Evolutionary conservation across 176 grass and related monocot genomes (phyloP).

Genomic region (Lolium rigidum): DNA sequence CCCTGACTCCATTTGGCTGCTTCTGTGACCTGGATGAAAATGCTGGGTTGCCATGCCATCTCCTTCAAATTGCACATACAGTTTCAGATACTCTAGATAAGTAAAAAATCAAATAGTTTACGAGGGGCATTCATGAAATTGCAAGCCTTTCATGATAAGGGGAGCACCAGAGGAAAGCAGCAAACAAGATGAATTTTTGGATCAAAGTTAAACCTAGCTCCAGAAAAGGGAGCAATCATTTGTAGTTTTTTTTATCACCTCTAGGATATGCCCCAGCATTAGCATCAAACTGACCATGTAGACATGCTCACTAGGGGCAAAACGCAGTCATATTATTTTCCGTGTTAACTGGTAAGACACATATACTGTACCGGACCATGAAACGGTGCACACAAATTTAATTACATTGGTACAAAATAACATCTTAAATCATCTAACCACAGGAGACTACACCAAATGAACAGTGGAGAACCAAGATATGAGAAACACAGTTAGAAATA

Average conservation of each 20-base stretch:
- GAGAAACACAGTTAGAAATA: constrained; percentile 7
- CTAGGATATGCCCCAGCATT: constrained; percentile 3
- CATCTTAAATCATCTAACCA: constrained; percentile 16
- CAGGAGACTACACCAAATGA: constrained; percentile 22
- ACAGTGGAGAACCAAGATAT: constrained; percentile 8
- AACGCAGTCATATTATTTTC: not conserved
- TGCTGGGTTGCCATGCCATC: constrained; percentile 34
- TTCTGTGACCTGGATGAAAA: constrained; percentile 49
- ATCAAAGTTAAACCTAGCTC: not conserved
- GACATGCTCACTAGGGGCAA: not conserved
- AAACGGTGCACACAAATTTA: not conserved
- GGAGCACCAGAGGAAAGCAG: not conserved
- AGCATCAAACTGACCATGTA: constrained; percentile 28
- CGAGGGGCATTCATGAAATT: not conserved
- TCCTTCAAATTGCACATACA: constrained; percentile 44
- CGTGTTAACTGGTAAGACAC: too few species aligned
- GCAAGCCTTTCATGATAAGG: constrained; percentile 22
- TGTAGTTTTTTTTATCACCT: not conserved
- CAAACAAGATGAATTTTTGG: not conserved
- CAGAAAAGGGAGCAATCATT: constrained; percentile 11
- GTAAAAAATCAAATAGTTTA: constrained; percentile 22
- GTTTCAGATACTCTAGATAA: constrained; percentile 38
- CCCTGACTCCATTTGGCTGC: constrained; percentile 43
- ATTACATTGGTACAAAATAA: not conserved
- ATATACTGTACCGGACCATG: not conserved